Evolutionary conservation across 805 yeast species (phyloP), one percentile per base, ranked within the genome.

Genomic region (Starmera pachycereana): DNA sequence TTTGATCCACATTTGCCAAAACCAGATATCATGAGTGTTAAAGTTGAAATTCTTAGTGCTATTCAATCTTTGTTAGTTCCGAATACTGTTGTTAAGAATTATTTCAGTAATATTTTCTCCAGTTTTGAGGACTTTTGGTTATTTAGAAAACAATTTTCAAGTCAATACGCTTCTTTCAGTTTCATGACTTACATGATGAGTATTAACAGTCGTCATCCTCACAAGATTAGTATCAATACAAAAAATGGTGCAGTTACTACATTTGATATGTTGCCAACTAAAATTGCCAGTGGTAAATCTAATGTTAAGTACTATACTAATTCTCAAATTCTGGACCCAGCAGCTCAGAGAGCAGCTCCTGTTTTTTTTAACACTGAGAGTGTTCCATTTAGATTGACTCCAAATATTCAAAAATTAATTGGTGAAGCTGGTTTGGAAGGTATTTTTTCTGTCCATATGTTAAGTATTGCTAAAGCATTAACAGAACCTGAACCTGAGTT

Each of bases 371-470:
- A 89, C 49, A 76, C 88, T 12, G 99, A 92, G 57, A 77, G 88
- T 46, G 97, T 92, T 37, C 97, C 98, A 35, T 92, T 92, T 72
- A 72, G 99, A 55, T 70, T 92, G 54, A 90, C 98, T 6, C 98
- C 99, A 16, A 92, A 94, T 56, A 75, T 94, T 41, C 99, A 92
- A 59, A 80, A 81, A 47, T 69, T 92, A 54, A 87, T 92, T 65
- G 97, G 98, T 37, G 95, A 89, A 44, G 78, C 89, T n/a, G 86
- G 88, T 6, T 65, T 88, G 52, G 98, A 92, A 60, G 98, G 98
- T 37, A 70, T 94, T 13, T 75, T 88, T 47, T 78, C 97, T 2
- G 87, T 87, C 43, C 78, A 88, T 49, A 68, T 92, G 36, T 76
- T 89, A 69, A 73, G 79, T 19, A 85, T 90, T 55, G 92, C 97